Evolutionary conservation across 179 eudicot species (phyloP), one percentile per base, ranked within the genome.

Genomic region (Drosera spatulata): DNA sequence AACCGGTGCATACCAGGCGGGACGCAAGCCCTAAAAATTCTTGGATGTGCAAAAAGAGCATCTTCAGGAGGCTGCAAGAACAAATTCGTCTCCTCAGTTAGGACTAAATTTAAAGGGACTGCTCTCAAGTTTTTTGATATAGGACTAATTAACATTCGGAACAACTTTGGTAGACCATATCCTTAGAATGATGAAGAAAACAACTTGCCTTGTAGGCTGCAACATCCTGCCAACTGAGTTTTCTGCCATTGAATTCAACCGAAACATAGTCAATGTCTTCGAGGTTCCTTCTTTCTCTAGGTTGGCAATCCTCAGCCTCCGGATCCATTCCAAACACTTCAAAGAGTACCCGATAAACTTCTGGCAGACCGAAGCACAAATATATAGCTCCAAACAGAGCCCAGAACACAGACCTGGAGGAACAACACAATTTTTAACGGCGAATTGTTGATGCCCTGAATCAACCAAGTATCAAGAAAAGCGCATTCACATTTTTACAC

Each of bases 1-100:
- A 94, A 94, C 7, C 95, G 75, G 69, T 94, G 99, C 90, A 94
- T 89, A 47, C 99, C 99, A 13, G 99, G 99, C 64, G 99, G 97
- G 5, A 94, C 99, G 67, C 99, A 94, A 14, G 99, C 97, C 72
- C 99, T 83, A 53, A 86, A 94, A 61, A 94, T 84, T 83, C 99
- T 82, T 41, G 99, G 97, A 61, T 94, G 95, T 52, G 91, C 91
- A 67, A 94, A 94, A 40, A 94, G 88, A 64, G 99, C 97, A 74
- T 89, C 99, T 71, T 94, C 95, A 5, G 99, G 99, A 62, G 97
- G 95, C 99, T 94, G 95, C 58, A 42, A 61, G 59, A 7, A 8
- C 5, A 10, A 55, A 39, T 8, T 43, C 45, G 8, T 22, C 33
- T 22, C 33, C 33, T 22, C 33, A 53, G 15, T n/a, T 50, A 4